Conservation (phyloP, 2,329 filamentous ascomycete species). For the Hortaea werneckii region DNA sequence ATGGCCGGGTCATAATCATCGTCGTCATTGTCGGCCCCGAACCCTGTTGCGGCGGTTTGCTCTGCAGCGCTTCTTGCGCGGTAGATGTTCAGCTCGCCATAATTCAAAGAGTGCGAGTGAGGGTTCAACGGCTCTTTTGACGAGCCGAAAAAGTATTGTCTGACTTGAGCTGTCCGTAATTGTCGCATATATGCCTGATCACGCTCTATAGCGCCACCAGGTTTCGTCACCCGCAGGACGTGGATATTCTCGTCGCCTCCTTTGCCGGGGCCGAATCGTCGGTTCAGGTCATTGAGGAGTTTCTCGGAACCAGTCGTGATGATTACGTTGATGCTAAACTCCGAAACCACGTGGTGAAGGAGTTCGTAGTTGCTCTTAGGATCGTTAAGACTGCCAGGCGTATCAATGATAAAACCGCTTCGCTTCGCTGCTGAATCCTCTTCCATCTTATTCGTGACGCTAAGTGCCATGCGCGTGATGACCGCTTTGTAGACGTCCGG, state of each 20-base stretch:
- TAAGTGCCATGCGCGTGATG: slow-evolving; percentile 65
- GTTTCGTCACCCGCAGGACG: slow-evolving; percentile 71
- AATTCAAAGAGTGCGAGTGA: slow-evolving; percentile 75
- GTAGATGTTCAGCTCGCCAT: slow-evolving; percentile 62
- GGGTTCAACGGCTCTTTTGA: slow-evolving; percentile 63
- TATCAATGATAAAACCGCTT: slow-evolving; percentile 79
- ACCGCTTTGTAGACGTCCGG: slow-evolving; percentile 60
- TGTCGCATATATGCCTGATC: slow-evolving; percentile 65
- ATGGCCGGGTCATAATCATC: slow-evolving; percentile 28
- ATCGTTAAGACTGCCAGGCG: slow-evolving; percentile 57
- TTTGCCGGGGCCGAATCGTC: slow-evolving; percentile 49
- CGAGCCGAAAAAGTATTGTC: slow-evolving; percentile 91
- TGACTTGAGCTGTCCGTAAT: slow-evolving; percentile 64
- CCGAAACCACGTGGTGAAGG: slow-evolving; percentile 67
- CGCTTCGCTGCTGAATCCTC: slow-evolving; percentile 62
- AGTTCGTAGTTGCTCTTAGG: slow-evolving; percentile 61
- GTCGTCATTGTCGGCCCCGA: slow-evolving; percentile 30
- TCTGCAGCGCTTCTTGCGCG: slow-evolving; percentile 14
- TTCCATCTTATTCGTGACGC: slow-evolving; percentile 64
- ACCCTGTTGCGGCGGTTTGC: background rate
- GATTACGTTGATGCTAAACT: slow-evolving; percentile 62
- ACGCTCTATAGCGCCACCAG: slow-evolving; percentile 71
- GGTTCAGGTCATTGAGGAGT: slow-evolving; percentile 63
- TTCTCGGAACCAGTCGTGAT: slow-evolving; percentile 72
- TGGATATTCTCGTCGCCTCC: slow-evolving; percentile 51